Evolutionary conservation across 345 rosid species (phyloP), one percentile per base, ranked within the genome.

Genomic region (Eutrema heterophyllum): DNA sequence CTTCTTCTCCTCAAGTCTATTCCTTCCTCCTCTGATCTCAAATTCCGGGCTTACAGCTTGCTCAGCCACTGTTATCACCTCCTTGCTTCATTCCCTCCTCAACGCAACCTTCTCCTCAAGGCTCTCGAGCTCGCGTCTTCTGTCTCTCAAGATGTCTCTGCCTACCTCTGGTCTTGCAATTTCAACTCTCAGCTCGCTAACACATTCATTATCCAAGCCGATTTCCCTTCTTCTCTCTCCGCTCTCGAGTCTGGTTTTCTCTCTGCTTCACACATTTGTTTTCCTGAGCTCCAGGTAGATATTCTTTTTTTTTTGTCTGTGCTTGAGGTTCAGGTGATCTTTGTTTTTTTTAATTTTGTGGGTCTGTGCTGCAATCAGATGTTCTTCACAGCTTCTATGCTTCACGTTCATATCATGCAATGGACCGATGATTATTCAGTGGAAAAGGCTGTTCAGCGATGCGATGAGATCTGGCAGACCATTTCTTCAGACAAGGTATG

Each of bases 141-240:
- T 11, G 72, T 79, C n/a, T 52, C 80, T 40, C 80, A 81, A 10
- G 83, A 79, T 59, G 33, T 86, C 35, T 81, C 88, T 10, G 83
- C 81, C 59, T 78, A 76, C 75, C 83, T 95, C 24, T 95, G 99
- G 99, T 79, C 89, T 67, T 92, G 97, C 86, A 95, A 95, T 75
- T 92, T 95, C 89, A 89, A 83, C 74, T 92, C 98, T 9, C 99
- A 92, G 87, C 88, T 95, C n/a, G 97, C 98, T 13, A 95, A 86
- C 73, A 89, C 89, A 16, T 86, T 88, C 60, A 80, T 95, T 41
- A 84, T 86, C 50, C 91, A 90, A 82, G 98, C 96, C 45, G 96
- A 95, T 69, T 90, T 83, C 66, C 83, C 81, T 36, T 78, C 84
- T 64, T 86, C 98, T 12, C 58, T 95, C 56, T 80, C 97, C 16